Base-by-base conservation (phyloP, 2,329 filamentous ascomycete species). In the Cladosporium sp. region DNA sequence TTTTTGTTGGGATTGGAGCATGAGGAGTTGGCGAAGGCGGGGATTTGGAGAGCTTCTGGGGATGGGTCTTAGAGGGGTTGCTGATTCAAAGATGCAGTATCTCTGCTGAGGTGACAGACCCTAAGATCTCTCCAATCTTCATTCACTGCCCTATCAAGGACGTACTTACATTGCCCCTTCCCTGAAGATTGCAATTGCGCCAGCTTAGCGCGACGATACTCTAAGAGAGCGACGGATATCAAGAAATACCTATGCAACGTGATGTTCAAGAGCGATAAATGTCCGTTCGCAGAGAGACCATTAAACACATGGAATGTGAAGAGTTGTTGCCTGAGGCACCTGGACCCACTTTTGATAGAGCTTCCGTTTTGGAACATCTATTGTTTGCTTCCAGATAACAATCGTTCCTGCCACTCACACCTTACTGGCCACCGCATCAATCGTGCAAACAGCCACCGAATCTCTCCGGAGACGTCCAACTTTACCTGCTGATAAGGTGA, bases 321-420 rank as follows among this genome's bases (percentile, higher is more conserved):
- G n/a, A n/a, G n/a, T n/a, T n/a, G n/a, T n/a, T 33, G 45, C 45
- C 45, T 48, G 35, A 48, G 45, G 45, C 45, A 20, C 11, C 15
- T 4, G 27, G 45, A 40, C 45, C 45, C 45, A 40, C 45, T 48
- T 48, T 48, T 48, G 45, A 48, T 48, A 40, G 25, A 25, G 36
- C 25, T 39, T 48, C 45, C 45, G 36, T 38, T 48, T 40, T 33
- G 13, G 45, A 40, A 48, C 35, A 38, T 13, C 36, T n/a, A 22
- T 22, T 36, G 16, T 33, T 27, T 27, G 18, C 25, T 25, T 33
- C 22, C 18, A 20, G 36, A 48, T 40, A 48, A 40, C 36, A 32
- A 13, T 38, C 22, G 13, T 18, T 25, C 20, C 25, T 36, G 12
- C 32, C 30, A 13, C 22, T 27, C 22, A 29, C 27, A 33, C 20